A percentile compares a stretch with the other conserved stretches of the same genome.
phyloP scores from a whole-genome alignment of 1,284 basidiomycete species.

The Ustilago loliicola region DNA sequence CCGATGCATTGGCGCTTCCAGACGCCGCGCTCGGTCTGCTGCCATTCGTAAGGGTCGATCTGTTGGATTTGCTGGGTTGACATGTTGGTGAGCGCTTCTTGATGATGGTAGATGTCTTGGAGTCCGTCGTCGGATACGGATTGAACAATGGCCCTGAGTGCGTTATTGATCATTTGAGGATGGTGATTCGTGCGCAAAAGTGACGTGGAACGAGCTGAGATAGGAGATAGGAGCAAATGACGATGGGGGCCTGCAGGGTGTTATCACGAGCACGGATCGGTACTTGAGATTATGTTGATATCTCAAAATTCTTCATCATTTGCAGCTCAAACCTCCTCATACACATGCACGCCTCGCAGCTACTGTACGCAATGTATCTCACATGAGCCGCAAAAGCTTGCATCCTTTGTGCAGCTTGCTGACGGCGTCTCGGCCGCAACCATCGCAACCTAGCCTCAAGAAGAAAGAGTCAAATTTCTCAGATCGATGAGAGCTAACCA shows the following conservation, averaged over 20 bases:
- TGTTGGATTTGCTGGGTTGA: constrained; percentile 12
- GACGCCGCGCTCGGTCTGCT: constrained; percentile 12
- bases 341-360: neutral
- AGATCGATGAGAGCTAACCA: neutral
- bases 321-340: neutral
- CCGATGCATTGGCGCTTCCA: constrained; percentile 44
- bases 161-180: constrained; percentile 22
- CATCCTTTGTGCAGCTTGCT: neutral
- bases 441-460: neutral
- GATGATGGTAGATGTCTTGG: constrained; percentile 9
- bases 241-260: neutral
- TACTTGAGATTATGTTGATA: neutral
- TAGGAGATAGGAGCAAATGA: neutral
- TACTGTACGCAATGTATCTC: neutral
- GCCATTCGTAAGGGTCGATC: constrained; percentile 29
- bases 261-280: neutral
- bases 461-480: neutral
- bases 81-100: constrained; percentile 11
- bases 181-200: neutral
- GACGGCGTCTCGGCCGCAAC: neutral
- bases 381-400: neutral
- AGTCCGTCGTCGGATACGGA: constrained; percentile 12
- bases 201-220: neutral
- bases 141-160: constrained; percentile 8
- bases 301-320: neutral